Percentiles rank a stretch among this genome's conserved stretches.
These are phyloP conservation scores for Fonsecaea multimorphosa DNA, from an alignment of 2,329 filamentous ascomycete species.

Conservation along the genomic window DNA sequence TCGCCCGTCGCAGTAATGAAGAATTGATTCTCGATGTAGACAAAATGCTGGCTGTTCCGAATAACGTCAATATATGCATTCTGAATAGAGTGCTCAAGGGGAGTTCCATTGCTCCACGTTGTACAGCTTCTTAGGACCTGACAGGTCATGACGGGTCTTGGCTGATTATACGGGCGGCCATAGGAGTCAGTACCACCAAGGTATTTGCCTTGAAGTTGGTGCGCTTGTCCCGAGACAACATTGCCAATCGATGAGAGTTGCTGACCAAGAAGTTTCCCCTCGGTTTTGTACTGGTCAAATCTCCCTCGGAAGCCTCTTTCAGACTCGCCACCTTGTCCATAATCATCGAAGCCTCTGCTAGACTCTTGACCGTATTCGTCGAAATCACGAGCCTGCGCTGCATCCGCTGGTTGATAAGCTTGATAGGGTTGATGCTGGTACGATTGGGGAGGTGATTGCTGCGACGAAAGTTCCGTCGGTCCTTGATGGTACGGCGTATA, in stretches of 20 bases:
- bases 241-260: conserved; percentile 49
- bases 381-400: conserved; percentile 32
- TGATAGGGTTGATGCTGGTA: conserved; percentile 34
- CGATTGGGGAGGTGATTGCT: conserved; percentile 28
- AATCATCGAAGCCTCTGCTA: conserved; percentile 43
- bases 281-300: conserved; percentile 42
- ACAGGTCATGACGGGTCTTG: conserved; percentile 37
- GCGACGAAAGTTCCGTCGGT: conserved; percentile 30
- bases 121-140: conserved; percentile 54
- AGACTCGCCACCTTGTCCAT: conserved; percentile 48
- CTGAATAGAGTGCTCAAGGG: conserved; percentile 77
- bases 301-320: conserved; percentile 39
- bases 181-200: conserved; percentile 31
- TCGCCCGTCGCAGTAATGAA: conserved; percentile 82
- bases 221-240: conserved; percentile 50
- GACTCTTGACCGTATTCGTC: conserved; percentile 30
- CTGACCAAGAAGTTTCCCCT: conserved; percentile 42
- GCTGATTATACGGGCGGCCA: conserved; percentile 33
- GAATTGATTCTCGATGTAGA: conserved; percentile 87
- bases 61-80: conserved; percentile 82
- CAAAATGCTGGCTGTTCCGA: conserved; percentile 69
- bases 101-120: conserved; percentile 66
- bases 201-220: conserved; percentile 46
- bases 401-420: conserved; percentile 26
- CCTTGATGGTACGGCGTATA: conserved; percentile 31